Percentiles rank a stretch among this genome's conserved stretches.
These are phyloP conservation scores for Mitragyna speciosa DNA, from an alignment of 257 asterid genomes.

Conservation along the genomic window DNA sequence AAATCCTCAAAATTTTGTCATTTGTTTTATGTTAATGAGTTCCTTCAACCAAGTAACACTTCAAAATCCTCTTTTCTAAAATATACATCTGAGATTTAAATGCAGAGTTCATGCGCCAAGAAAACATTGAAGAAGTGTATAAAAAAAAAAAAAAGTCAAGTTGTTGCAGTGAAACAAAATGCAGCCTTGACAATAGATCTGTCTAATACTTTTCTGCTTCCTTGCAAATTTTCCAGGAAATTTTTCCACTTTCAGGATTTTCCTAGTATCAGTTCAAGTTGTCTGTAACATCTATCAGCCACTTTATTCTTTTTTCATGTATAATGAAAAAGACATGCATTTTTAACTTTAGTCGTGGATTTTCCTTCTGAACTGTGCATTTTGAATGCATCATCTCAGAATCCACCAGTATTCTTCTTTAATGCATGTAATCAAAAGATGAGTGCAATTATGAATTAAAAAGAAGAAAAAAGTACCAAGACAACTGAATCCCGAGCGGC, in stretches of 20 bases:
- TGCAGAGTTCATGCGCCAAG: too few relatives aligned
- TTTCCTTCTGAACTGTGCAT: background rate
- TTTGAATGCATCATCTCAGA: background rate
- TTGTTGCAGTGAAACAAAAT: too few relatives aligned
- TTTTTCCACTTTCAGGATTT: background rate
- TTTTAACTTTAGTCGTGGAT: background rate
- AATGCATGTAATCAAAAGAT: background rate
- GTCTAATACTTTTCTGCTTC: too few relatives aligned
- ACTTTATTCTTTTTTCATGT: background rate
- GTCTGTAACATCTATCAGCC: background rate
- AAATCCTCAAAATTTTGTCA: background rate
- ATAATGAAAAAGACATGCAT: background rate
- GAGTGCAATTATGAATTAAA: background rate
- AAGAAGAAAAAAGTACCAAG: conserved; percentile 17
- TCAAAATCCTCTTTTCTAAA: background rate
- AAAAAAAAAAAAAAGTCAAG: too few relatives aligned
- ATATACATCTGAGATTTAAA: too few relatives aligned
- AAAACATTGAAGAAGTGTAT: too few relatives aligned
- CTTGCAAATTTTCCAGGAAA: background rate
- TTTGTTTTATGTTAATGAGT: background rate
- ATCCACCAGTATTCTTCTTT: background rate
- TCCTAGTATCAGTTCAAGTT: too few relatives aligned
- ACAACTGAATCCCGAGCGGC: conserved; percentile 37
- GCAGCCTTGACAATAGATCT: too few relatives aligned
- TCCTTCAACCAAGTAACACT: background rate